Evolutionary conservation across 1,139 yeast species (phyloP).

Genomic region (Yamadazyma aaseri): DNA sequence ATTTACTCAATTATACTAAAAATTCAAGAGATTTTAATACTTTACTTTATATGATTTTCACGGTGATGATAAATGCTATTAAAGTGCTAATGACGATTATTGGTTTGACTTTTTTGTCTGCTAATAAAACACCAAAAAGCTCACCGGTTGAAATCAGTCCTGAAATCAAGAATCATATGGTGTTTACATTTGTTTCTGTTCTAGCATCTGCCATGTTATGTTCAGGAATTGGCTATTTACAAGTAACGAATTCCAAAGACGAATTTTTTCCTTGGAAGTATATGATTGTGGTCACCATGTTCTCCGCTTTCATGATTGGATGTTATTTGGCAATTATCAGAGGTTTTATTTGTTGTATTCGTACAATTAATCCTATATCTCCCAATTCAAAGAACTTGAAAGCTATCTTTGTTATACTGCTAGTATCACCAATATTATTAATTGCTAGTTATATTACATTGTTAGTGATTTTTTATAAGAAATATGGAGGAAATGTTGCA

Average conservation of each 20-base stretch:
- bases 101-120: too few relatives aligned
- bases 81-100: too few relatives aligned
- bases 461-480: background rate
- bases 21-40: background rate
- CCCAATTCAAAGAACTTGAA: background rate
- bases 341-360: too few relatives aligned
- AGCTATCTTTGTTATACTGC: background rate
- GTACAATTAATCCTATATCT: too few relatives aligned
- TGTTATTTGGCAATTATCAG: too few relatives aligned
- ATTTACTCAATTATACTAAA: conserved; percentile 54
- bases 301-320: too few relatives aligned
- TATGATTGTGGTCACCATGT: too few relatives aligned
- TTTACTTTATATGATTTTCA: background rate
- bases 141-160: too few relatives aligned
- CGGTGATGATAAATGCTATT: background rate
- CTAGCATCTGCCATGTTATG: too few relatives aligned
- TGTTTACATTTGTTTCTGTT: too few relatives aligned
- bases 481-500: background rate
- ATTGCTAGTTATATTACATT: background rate
- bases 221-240: background rate
- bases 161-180: too few relatives aligned
- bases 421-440: background rate
- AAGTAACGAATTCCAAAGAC: background rate
- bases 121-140: too few relatives aligned
- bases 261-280: background rate